These are phyloP conservation scores for Astrocystis sublimbata DNA, from an alignment of 495 filamentous ascomycete species.

Conservation along the genomic window DNA sequence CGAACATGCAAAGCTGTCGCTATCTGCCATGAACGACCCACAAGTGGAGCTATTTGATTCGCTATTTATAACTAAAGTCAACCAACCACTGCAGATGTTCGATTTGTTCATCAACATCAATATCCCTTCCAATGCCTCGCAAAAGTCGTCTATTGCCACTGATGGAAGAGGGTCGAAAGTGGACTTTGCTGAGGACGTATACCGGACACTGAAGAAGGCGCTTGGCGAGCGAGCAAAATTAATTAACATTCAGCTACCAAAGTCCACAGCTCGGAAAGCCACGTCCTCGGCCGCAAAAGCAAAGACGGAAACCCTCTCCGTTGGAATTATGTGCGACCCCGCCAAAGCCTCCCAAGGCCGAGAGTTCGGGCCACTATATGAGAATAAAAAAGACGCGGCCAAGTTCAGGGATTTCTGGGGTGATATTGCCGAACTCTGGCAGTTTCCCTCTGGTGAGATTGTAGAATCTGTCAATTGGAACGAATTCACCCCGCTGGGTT, in stretches of 20 bases:
- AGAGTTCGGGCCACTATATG: constrained; percentile 82
- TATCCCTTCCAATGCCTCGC: constrained; percentile 18
- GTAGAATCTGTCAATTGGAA: constrained; percentile 83
- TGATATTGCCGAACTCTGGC: constrained; percentile 69
- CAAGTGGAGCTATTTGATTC: constrained; percentile 76
- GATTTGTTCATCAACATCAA: constrained; percentile 58
- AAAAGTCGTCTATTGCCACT: neutral
- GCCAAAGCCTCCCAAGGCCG: constrained; percentile 69
- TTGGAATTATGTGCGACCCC: constrained; percentile 73
- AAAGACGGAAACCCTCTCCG: constrained; percentile 42
- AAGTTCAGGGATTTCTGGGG: constrained; percentile 76
- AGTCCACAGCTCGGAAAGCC: constrained; percentile 43
- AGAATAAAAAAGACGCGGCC: constrained; percentile 69
- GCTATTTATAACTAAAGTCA: constrained; percentile 73
- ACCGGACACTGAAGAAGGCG: constrained; percentile 64
- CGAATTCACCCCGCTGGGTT: constrained; percentile 52
- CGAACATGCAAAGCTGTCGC: constrained; percentile 68
- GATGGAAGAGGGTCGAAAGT: constrained; percentile 34
- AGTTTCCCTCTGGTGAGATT: constrained; percentile 73
- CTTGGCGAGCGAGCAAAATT: constrained; percentile 72
- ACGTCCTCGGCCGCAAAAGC: constrained; percentile 25
- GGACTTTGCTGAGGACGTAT: constrained; percentile 52
- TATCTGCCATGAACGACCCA: constrained; percentile 73
- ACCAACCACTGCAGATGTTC: constrained; percentile 68
- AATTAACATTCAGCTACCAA: constrained; percentile 57